These are phyloP conservation scores for Tricholomella constricta DNA, from an alignment of 768 basidiomycete species.

Conservation along the genomic window DNA sequence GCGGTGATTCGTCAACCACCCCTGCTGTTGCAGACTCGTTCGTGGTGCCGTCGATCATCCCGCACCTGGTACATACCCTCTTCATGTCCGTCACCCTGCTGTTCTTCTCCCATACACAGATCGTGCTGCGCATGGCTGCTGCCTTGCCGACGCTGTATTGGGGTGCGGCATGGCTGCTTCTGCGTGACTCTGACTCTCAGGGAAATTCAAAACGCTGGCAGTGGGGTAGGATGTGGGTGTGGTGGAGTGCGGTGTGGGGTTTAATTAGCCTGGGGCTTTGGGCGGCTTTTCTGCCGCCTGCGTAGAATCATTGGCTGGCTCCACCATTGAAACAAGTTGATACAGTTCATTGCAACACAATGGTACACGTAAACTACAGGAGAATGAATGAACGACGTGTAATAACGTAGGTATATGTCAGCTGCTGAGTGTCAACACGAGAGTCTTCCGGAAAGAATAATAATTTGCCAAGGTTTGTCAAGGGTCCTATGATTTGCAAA, in stretches of 20 bases:
- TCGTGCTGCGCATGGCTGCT: constrained; percentile 74
- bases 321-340: no score
- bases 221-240: constrained; percentile 65
- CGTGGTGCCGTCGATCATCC: constrained; percentile 47
- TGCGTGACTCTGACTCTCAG: constrained; percentile 17
- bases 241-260: constrained; percentile 83
- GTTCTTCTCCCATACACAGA: constrained; percentile 86
- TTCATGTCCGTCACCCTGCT: constrained; percentile 63
- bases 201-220: not conserved
- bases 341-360: not conserved
- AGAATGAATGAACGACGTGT: not conserved
- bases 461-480: not conserved
- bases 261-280: constrained; percentile 70
- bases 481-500: not conserved
- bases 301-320: constrained; percentile 40
- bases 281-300: constrained; percentile 90
- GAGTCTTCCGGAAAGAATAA: not conserved
- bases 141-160: constrained; percentile 84
- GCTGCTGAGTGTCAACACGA: not conserved
- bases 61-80: constrained; percentile 77
- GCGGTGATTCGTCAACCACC: not conserved
- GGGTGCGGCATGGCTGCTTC: constrained; percentile 73
- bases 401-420: not conserved
- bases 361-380: not conserved
- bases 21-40: constrained; percentile 29